Base-by-base conservation (phyloP, 495 filamentous ascomycete species). In the Talaromyces wortmannii region DNA sequence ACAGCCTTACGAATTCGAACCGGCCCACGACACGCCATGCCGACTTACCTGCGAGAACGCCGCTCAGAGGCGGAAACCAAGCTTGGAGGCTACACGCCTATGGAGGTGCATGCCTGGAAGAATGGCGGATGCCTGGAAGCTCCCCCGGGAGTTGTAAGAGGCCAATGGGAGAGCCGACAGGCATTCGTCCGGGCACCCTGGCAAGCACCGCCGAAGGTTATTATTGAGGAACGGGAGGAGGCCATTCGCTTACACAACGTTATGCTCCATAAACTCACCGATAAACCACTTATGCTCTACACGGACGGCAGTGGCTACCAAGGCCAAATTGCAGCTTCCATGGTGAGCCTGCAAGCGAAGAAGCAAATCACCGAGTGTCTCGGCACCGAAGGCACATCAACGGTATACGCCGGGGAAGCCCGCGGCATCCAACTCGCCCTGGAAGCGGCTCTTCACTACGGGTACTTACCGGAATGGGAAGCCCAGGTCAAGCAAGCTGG, bases 141-240 rank as follows among this genome's bases (percentile, higher is more conserved):
- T 57, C 57, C 51, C 55, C 55, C 29, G 40, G 45, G 29, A 43
- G 36, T 47, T 30, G 3, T 61, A 31, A 46, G 45, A 45, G 42
- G 51, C 1, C 15, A 31, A 23, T 58, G 58, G 58, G 58, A 63
- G 53, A 65, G 52, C 11, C 52, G 59, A 18, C 29, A 58, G 16
- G 59, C 57, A 50, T 62, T 52, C 56, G 43, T 59, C 50, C 53
- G 33, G 23, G 15, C 33, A 51, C 60, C 57, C 44, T 65, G 53
- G 60, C 55, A 52, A 18, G 50, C 32, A 15, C 53, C 46, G 45
- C 58, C 59, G 47, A 16, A 46, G 40, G 56, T 63, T 2, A 30
- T 50, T 31, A 58, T 61, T 49, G 45, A 59, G 12, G 53, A 55
- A 29, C 31, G 59, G 32, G 53, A 61, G 16, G n/a, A 16, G 0